Base-by-base conservation (phyloP, 164 flowering plant genomes). In the Echeveria elegans region DNA sequence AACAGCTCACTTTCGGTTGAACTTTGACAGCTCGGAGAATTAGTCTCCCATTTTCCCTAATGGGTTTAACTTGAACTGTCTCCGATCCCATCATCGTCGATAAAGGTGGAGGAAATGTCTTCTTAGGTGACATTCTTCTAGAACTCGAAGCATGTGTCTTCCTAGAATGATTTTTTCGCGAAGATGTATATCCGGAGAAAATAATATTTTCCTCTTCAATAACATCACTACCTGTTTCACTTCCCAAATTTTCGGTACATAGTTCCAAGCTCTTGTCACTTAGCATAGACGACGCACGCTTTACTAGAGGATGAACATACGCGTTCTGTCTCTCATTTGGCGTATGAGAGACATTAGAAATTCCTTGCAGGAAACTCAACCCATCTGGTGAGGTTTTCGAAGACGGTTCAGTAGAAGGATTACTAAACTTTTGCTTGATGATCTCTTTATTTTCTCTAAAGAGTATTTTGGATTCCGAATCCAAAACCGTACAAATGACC, bases 231-330 rank as follows among this genome's bases (percentile, higher is more conserved):
- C 61, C 61, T 26, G 61, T 56, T 16, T 56, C 61, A 56, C 61
- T 56, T 14, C 61, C 61, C 19, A 56, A 56, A 56, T 56, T 56
- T 19, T 56, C 61, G 16, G 61, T 56, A 14, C 61, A 56, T 19
- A 56, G 8, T 28, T 56, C 61, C 61, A 56, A 56, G 61, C 61
- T 56, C 61, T 56, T 56, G 32, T 56, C 61, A 56, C 61, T 56
- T 2, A 56, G 61, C 32, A 56, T 16, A 29, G 61, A 56, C 8
- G 61, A 56, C 16, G 61, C 32, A 8, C 61, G 61, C 32, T 56
- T 56, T 1, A 56, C 61, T 56, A 28, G 16, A 26, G 61, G 61
- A 14, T 56, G 61, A 29, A 56, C 32, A 14, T 56, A 56, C 16
- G 32, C 16, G 61, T 19, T 56, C 32, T 56, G 61, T 19, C 16